Evolutionary conservation across 352 stramenopile genomes (phyloP).

Genomic region (Phytophthora crassamura): DNA sequence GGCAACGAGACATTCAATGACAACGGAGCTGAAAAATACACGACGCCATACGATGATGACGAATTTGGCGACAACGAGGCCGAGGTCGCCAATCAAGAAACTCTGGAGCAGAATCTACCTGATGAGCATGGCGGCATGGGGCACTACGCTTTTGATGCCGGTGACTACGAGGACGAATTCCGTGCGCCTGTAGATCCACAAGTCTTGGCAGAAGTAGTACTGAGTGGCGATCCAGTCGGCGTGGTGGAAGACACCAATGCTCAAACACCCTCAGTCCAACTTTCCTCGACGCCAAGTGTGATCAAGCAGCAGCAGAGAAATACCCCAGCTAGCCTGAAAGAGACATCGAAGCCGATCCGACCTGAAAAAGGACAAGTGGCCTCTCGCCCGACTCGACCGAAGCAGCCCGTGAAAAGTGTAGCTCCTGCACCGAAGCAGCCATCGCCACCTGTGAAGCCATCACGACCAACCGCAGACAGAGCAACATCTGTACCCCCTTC

Average conservation of each 20-base stretch:
- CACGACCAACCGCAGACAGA: conserved; percentile 11
- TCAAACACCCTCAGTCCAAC: neutral
- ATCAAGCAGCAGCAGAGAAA: conserved; percentile 1
- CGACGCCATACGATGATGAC: conserved; percentile 23
- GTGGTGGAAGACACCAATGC: neutral
- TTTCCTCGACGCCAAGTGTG: neutral
- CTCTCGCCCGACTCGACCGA: conserved; percentile 2
- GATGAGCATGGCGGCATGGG: neutral
- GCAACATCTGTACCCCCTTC: neutral
- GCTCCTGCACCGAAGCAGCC: neutral
- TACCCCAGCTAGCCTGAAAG: neutral
- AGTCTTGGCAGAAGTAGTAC: neutral
- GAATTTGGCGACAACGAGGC: conserved; percentile 28
- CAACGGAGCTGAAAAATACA: conserved; percentile 3
- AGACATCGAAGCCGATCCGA: conserved; percentile 2
- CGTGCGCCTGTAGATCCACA: neutral
- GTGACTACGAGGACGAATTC: conserved; percentile 9
- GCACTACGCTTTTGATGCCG: conserved; percentile 13
- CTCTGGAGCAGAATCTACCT: neutral
- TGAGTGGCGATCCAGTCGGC: neutral
- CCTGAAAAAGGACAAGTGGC: neutral
- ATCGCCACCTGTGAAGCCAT: conserved; percentile 14
- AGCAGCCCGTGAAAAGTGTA: conserved; percentile 1
- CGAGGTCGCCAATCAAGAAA: neutral
- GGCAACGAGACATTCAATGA: neutral